phyloP scores from a whole-genome alignment of 2,329 filamentous ascomycete genomes.

The Ploettnerulaceae sp. region DNA sequence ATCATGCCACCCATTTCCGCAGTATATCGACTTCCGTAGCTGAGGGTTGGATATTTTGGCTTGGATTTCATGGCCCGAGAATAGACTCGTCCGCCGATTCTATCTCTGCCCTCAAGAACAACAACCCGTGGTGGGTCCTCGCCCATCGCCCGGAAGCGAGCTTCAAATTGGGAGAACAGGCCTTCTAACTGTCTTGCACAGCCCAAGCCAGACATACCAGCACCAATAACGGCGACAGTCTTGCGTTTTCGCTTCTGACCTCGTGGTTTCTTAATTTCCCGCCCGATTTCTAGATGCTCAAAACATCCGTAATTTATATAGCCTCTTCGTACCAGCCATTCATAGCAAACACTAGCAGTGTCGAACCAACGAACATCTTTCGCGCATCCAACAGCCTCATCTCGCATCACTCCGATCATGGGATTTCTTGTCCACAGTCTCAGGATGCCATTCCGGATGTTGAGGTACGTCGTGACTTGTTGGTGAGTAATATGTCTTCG shows the following conservation, averaged over 20 bases:
- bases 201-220: constrained; percentile 88
- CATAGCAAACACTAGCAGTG: constrained; percentile 79
- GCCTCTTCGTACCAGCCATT: constrained; percentile 85
- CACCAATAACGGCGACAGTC: constrained; percentile 82
- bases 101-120: constrained; percentile 78
- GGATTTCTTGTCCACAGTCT: constrained; percentile 87
- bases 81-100: constrained; percentile 89
- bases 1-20: constrained; percentile 98
- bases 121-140: constrained; percentile 70
- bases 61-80: constrained; percentile 63
- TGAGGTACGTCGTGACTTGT: constrained; percentile 92
- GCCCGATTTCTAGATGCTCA: constrained; percentile 48
- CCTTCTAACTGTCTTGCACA: constrained; percentile 87
- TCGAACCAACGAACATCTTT: constrained; percentile 86
- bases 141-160: constrained; percentile 57
- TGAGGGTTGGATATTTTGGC: constrained; percentile 50
- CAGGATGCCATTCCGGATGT: constrained; percentile 91
- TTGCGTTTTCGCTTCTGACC: constrained; percentile 50
- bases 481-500: constrained; percentile 76
- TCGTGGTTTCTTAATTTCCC: constrained; percentile 34
- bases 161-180: constrained; percentile 75
- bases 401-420: constrained; percentile 70
- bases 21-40: constrained; percentile 63
- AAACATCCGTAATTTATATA: constrained; percentile 97
- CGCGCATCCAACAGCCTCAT: constrained; percentile 87